A percentile compares a stretch with the other conserved stretches of the same genome.
Conservation (phyloP, 768 basidiomycete genomes). For the Xanthoconium purpureum region DNA sequence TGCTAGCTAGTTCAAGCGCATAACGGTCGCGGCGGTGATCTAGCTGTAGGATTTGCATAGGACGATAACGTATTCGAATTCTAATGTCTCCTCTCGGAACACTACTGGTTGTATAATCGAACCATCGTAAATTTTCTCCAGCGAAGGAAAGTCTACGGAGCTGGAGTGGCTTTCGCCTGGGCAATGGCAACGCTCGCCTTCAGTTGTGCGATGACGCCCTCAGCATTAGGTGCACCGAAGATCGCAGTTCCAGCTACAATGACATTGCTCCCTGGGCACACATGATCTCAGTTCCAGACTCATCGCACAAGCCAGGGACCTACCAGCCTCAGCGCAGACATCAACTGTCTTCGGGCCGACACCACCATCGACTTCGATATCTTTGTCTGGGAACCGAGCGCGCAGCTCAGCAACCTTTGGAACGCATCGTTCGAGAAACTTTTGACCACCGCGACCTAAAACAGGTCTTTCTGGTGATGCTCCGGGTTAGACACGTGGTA, state of each 20-base stretch:
- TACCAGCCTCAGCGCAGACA: constrained; percentile 86
- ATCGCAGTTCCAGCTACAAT: constrained; percentile 98
- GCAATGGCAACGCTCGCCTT: constrained; percentile 69
- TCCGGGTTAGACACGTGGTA: not conserved
- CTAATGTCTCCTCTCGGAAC: constrained; percentile 19
- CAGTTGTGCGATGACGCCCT: constrained; percentile 68
- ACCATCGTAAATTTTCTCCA: not conserved
- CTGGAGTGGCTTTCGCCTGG: constrained; percentile 44
- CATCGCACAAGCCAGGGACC: constrained; percentile 8
- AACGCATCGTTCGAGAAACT: constrained; percentile 90
- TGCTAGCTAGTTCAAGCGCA: constrained; percentile 16
- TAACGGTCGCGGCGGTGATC: constrained; percentile 5
- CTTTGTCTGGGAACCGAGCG: constrained; percentile 84
- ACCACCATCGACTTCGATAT: constrained; percentile 98
- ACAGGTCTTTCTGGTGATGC: not conserved
- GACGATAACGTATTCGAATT: constrained; percentile 25
- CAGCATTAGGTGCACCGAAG: constrained; percentile 78
- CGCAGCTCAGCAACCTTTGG: constrained; percentile 92
- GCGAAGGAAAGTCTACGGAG: not conserved
- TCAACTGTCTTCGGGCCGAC: constrained; percentile 90
- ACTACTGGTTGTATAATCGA: not conserved
- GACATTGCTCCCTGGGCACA: constrained; percentile 82
- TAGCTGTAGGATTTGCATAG: constrained; percentile 18
- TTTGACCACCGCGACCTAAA: constrained; percentile 89
- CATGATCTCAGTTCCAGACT: not conserved